Evolutionary conservation across 2,329 filamentous ascomycete species (phyloP).

Genomic region (Nigrospora osmanthi): DNA sequence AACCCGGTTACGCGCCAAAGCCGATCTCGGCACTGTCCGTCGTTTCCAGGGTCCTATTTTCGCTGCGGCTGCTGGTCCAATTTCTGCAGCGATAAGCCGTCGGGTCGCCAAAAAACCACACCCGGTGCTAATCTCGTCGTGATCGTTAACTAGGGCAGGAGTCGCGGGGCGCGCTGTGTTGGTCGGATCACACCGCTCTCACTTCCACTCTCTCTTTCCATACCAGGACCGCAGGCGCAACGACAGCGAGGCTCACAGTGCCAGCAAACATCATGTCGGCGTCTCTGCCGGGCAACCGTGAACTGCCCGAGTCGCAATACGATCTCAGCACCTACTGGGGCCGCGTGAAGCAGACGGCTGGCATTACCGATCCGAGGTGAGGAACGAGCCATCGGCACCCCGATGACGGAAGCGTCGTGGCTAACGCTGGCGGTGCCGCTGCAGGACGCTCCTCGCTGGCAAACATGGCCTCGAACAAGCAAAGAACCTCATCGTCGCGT

Average conservation of each 20-base stretch:
- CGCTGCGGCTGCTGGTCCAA: no score
- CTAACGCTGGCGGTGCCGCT: background rate
- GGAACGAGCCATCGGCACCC: slow-evolving; percentile 21
- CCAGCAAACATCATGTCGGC: slow-evolving; percentile 46
- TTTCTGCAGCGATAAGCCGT: no score
- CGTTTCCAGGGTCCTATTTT: no score
- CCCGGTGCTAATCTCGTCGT: no score
- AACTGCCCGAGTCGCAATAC: slow-evolving; percentile 86
- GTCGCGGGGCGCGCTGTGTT: no score
- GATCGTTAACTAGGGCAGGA: no score
- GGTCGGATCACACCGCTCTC: no score
- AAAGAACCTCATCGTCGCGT: slow-evolving; percentile 71
- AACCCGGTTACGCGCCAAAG: no score
- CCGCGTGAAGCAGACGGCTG: slow-evolving; percentile 79
- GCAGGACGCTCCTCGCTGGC: slow-evolving; percentile 79
- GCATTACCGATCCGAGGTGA: slow-evolving; percentile 93
- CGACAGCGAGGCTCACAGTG: background rate
- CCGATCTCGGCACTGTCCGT: no score
- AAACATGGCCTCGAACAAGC: slow-evolving; percentile 73
- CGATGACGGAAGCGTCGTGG: background rate
- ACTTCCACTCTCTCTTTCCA: no score
- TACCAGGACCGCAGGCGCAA: no score
- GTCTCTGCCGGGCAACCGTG: slow-evolving; percentile 60
- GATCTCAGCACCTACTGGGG: slow-evolving; percentile 93
- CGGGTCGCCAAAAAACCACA: no score